These are phyloP conservation scores for Trichoderma arundinaceum DNA, from an alignment of 2,329 filamentous ascomycete species.

Conservation along the genomic window DNA sequence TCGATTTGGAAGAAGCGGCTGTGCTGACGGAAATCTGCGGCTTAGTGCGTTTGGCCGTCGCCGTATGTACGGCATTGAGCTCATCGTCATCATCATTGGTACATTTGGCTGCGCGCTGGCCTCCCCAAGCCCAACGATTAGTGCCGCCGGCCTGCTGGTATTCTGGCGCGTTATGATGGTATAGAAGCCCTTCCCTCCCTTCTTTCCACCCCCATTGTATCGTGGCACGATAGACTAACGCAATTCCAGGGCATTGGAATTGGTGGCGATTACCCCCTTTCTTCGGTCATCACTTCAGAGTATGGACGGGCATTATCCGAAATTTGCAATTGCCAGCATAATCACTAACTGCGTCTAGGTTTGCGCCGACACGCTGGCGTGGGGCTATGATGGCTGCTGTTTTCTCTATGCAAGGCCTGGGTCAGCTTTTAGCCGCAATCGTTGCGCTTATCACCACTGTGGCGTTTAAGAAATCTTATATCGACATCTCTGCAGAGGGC, in stretches of 20 bases:
- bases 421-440: conserved; percentile 75
- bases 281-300: conserved; percentile 81
- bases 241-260: conserved; percentile 67
- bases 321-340: conserved; percentile 27
- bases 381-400: conserved; percentile 84
- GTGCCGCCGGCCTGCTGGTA: conserved; percentile 65
- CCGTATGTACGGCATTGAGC: conserved; percentile 81
- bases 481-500: conserved; percentile 47
- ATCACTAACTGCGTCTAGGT: conserved; percentile 51
- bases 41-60: conserved; percentile 69
- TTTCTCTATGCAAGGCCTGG: conserved; percentile 84
- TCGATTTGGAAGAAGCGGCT: not conserved
- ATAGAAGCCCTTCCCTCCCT: conserved; percentile 28
- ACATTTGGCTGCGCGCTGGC: conserved; percentile 71
- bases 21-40: conserved; percentile 15
- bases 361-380: conserved; percentile 80
- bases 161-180: conserved; percentile 80
- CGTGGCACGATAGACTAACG: conserved; percentile 15
- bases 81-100: conserved; percentile 73
- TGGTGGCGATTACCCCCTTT: conserved; percentile 82
- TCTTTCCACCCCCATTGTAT: not conserved
- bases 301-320: conserved; percentile 35
- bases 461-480: conserved; percentile 63
- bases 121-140: conserved; percentile 65
- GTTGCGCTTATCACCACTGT: conserved; percentile 72